These are phyloP conservation scores for Helotiales sp. DNA, from an alignment of 2,329 filamentous ascomycete species.

Conservation along the genomic window DNA sequence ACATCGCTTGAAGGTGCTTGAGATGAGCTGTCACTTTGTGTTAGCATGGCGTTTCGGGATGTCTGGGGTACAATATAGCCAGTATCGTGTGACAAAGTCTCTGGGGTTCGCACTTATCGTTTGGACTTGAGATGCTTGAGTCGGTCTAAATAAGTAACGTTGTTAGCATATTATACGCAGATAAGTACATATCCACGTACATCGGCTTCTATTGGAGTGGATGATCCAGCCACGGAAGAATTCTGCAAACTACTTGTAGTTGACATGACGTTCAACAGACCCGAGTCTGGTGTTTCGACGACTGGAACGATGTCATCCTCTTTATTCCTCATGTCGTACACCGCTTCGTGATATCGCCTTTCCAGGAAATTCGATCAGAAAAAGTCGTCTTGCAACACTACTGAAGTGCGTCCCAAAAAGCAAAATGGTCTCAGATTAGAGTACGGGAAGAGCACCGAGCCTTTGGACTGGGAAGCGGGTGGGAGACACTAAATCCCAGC, in stretches of 20 bases:
- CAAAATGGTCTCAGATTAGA: not conserved
- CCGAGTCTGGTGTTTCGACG: not conserved
- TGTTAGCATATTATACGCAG: constrained; percentile 9
- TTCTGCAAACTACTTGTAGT: constrained; percentile 1
- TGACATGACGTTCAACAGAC: not conserved
- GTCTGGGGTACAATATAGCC: constrained; percentile 10
- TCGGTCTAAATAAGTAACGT: constrained; percentile 11
- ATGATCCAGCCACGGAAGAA: constrained; percentile 6
- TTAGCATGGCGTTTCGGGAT: constrained; percentile 8
- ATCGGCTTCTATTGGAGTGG: constrained; percentile 27
- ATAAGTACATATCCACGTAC: constrained; percentile 12
- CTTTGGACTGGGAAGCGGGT: constrained; percentile 15
- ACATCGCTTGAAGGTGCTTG: constrained; percentile 14
- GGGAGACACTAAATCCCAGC: constrained; percentile 14
- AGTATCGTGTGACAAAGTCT: constrained; percentile 13
- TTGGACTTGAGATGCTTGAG: constrained; percentile 14
- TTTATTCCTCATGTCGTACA: constrained; percentile 5
- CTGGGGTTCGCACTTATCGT: constrained; percentile 25
- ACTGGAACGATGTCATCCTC: not conserved
- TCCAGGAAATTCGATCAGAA: not conserved
- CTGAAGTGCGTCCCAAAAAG: no score
- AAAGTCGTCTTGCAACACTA: no score
- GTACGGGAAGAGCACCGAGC: constrained; percentile 11
- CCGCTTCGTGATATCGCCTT: constrained; percentile 1
- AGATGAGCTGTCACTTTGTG: constrained; percentile 8